Evolutionary conservation across 1,284 basidiomycete species (phyloP), one percentile per base, ranked within the genome.

Genomic region (Heliocybe sulcata): DNA sequence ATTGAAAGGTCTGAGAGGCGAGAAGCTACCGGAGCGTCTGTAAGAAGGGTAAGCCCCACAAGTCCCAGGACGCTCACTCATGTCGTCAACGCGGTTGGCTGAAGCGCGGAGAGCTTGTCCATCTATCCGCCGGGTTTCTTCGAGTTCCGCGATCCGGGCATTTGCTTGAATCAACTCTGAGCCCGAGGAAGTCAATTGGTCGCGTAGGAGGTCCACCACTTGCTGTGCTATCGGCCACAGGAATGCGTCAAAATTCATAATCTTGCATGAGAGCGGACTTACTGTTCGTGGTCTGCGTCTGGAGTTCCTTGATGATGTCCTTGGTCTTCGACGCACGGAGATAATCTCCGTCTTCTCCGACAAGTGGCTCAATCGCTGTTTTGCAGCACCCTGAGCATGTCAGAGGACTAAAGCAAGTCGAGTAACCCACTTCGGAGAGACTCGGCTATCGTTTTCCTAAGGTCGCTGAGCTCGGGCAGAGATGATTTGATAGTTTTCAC

Each of bases 131-230:
- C 68, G 66, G 9, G 54, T 52, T 16, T 25, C 42, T 51, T 73
- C 70, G 0, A 67, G 58, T 10, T 66, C 66, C 0, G 60, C 49
- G 16, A 69, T 54, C 1, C 70, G 68, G 27, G 56, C 60, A 53
- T 62, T 67, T 2, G 67, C 66, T 33, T 72, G 69, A 11, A 65
- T 54, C 19, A 72, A 62, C 45, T 73, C 70, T 22, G 65, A 63
- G 12, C 67, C 64, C 2, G 69, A 54, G 9, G 64, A 64, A 26
- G 68, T 63, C 27, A 73, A 61, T 48, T 66, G 65, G 51, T 72
- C 70, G 11, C 69, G 68, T 2, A 72, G 63, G 2, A 73, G 58
- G 49, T 72, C 70, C 11, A 66, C 61, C 1, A 72, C 70, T 57
- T 73, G 66, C 26, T 67, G 65, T 20, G 65, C 70, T 73, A 31